Evolutionary conservation across 2,329 filamentous ascomycete genomes (phyloP).

Genomic region (Colletotrichum gloeosporioides): DNA sequence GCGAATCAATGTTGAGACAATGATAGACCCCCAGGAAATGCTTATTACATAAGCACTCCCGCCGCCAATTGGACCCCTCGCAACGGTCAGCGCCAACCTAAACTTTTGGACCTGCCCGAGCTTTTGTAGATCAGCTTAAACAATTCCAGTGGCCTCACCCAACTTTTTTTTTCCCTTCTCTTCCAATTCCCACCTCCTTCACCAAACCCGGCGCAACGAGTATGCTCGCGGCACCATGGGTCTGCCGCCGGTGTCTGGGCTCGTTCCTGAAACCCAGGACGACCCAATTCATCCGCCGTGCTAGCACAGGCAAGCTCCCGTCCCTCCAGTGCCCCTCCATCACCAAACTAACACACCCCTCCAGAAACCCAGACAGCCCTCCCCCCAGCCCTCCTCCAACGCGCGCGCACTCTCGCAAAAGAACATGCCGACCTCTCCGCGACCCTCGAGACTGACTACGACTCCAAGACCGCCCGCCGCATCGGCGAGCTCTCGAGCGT

Average conservation of each 20-base stretch:
- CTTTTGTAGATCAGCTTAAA: background rate
- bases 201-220: background rate
- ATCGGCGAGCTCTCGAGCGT: conserved; percentile 66
- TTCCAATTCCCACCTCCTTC: background rate
- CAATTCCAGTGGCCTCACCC: background rate
- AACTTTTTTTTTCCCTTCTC: background rate
- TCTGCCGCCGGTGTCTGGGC: conserved; percentile 56
- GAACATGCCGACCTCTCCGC: conserved; percentile 63
- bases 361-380: conserved; percentile 39
- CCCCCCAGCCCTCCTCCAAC: conserved; percentile 61
- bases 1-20: background rate
- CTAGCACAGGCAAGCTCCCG: conserved; percentile 41
- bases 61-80: background rate
- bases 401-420: conserved; percentile 61
- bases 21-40: background rate
- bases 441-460: conserved; percentile 59
- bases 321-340: background rate
- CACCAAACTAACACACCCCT: background rate
- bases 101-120: background rate
- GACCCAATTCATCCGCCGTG: conserved; percentile 41
- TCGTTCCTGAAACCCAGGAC: conserved; percentile 34
- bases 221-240: conserved; percentile 53
- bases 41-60: background rate
- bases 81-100: background rate
- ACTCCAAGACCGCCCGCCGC: conserved; percentile 62